Evolutionary conservation across 169 alveolate species (phyloP).

Genomic region (Plasmodium berghei): DNA sequence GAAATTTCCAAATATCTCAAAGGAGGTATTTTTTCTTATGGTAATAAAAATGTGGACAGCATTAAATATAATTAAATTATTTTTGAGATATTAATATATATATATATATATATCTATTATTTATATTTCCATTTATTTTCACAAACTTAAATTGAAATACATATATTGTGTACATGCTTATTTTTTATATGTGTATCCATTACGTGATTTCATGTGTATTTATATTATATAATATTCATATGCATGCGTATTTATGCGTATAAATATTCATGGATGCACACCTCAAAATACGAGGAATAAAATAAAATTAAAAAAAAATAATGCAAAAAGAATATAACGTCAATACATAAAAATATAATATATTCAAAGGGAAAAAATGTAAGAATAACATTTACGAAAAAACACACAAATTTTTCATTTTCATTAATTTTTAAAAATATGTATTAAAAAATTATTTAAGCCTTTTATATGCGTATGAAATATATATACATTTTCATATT

Average conservation of each 20-base stretch:
- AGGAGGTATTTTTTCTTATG: too few species aligned
- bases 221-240: not conserved
- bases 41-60: too few species aligned
- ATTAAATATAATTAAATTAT: too few species aligned
- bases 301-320: slow-evolving; percentile 39
- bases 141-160: too few species aligned
- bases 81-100: too few species aligned
- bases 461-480: slow-evolving; percentile 10
- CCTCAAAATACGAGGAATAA: slow-evolving; percentile 14
- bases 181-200: not conserved
- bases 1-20: not conserved
- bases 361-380: too few species aligned
- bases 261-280: slow-evolving; percentile 12
- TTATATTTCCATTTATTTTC: too few species aligned
- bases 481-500: slow-evolving; percentile 8
- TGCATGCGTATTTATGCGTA: slow-evolving; percentile 22
- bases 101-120: too few species aligned
- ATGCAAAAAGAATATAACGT: slow-evolving; percentile 3
- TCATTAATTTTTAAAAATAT: slow-evolving; percentile 9
- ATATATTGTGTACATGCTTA: slow-evolving; percentile 1
- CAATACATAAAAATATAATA: too few species aligned
- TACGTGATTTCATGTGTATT: not conserved
- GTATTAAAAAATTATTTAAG: slow-evolving; percentile 8
- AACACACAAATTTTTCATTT: slow-evolving; percentile 1
- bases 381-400: too few species aligned